Conservation (phyloP, 2,329 filamentous ascomycete species). For the Ophidiomyces ophidiicola region DNA sequence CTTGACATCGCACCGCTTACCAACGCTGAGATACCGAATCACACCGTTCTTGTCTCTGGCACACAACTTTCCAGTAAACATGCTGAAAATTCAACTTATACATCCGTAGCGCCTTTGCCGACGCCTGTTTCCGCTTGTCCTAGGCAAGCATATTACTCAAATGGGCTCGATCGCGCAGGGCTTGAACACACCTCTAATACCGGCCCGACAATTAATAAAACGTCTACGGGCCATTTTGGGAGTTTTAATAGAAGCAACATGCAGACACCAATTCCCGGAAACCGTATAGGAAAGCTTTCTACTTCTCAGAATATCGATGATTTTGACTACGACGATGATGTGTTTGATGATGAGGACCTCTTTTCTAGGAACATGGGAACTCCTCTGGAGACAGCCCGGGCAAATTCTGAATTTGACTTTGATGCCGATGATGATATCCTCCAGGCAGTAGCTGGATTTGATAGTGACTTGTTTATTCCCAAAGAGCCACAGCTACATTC, state of each 20-base stretch:
- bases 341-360: conserved; percentile 19
- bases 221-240: background rate
- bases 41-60: conserved; percentile 14
- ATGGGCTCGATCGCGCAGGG: background rate
- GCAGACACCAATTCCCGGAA: background rate
- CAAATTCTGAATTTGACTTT: conserved; percentile 32
- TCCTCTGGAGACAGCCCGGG: conserved; percentile 18
- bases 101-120: background rate
- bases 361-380: conserved; percentile 35
- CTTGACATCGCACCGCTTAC: conserved; percentile 10
- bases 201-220: background rate
- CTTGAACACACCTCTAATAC: background rate
- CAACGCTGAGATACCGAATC: conserved; percentile 1
- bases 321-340: conserved; percentile 15
- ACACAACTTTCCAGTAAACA: conserved; percentile 11
- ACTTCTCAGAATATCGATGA: background rate
- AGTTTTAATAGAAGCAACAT: background rate
- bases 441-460: conserved; percentile 31
- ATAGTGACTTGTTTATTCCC: conserved; percentile 17
- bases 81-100: background rate
- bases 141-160: conserved; percentile 1
- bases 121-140: conserved; percentile 4
- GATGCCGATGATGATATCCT: conserved; percentile 36
- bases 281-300: background rate
- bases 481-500: conserved; percentile 8